Evolutionary conservation across 2,329 filamentous ascomycete species (phyloP).

Genomic region (Davidsoniella virescens): DNA sequence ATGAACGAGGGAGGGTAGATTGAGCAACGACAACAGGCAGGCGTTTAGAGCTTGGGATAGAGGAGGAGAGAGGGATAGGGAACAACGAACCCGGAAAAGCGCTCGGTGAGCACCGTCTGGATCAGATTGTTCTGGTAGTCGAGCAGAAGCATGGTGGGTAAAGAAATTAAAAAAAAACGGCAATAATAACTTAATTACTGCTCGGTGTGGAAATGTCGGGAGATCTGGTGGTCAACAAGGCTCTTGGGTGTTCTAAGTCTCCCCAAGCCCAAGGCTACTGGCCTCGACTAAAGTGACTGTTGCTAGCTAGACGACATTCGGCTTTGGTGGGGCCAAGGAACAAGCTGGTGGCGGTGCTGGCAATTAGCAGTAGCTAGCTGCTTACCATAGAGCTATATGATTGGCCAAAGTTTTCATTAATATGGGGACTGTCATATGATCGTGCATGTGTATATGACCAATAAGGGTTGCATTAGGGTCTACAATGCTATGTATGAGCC

Average conservation of each 20-base stretch:
- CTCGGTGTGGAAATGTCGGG: neutral
- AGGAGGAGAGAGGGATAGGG: neutral
- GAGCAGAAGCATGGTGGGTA: slow-evolving; percentile 59
- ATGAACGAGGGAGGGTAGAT: slow-evolving; percentile 12
- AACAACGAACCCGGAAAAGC: slow-evolving; percentile 58
- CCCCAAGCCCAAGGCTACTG: slow-evolving; percentile 6
- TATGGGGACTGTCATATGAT: slow-evolving; percentile 5
- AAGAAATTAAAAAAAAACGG: neutral
- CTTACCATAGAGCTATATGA: slow-evolving; percentile 3
- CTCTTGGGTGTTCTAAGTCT: neutral
- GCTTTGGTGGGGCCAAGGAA: slow-evolving; percentile 9
- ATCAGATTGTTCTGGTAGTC: slow-evolving; percentile 99
- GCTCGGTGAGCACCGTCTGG: slow-evolving; percentile 85
- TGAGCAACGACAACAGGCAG: slow-evolving; percentile 10
- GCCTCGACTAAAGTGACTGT: slow-evolving; percentile 8
- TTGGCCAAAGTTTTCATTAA: slow-evolving; percentile 2
- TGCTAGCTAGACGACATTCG: neutral
- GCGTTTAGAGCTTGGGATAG: neutral
- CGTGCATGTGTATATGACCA: neutral
- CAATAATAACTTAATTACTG: neutral
- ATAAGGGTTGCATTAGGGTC: neutral
- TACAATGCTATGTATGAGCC: neutral
- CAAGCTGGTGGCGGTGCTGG: slow-evolving; percentile 7
- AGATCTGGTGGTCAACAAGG: slow-evolving; percentile 5
- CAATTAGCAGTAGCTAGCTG: neutral